Percentiles rank a stretch among this genome's conserved stretches.
phyloP scores from a whole-genome alignment of 805 yeast genomes.

The Lachancea kluyveri region DNA sequence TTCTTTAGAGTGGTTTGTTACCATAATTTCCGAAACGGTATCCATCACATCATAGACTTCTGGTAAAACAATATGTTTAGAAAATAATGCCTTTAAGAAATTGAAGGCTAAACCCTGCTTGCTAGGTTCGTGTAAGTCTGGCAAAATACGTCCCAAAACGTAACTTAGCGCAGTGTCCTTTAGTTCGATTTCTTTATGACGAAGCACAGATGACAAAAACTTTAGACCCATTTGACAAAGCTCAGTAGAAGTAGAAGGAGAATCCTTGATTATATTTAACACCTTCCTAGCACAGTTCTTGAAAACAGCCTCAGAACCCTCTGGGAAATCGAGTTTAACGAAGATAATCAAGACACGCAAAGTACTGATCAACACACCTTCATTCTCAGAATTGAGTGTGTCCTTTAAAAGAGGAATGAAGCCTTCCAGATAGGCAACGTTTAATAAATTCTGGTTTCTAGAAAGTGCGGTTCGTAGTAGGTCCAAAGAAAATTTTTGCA shows the following conservation, averaged over 20 bases:
- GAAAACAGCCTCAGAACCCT: constrained; percentile 40
- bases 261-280: constrained; percentile 59
- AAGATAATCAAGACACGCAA: constrained; percentile 56
- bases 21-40: constrained; percentile 73
- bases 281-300: constrained; percentile 55
- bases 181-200: constrained; percentile 60
- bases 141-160: constrained; percentile 62
- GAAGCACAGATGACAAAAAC: constrained; percentile 63
- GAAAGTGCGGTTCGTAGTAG: constrained; percentile 64
- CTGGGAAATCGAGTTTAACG: constrained; percentile 56
- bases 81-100: constrained; percentile 71
- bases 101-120: constrained; percentile 84
- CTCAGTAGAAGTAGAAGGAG: constrained; percentile 72
- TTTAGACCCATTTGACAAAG: constrained; percentile 74
- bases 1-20: constrained; percentile 78
- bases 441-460: constrained; percentile 53
- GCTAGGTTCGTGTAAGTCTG: constrained; percentile 86
- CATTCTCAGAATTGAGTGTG: constrained; percentile 60
- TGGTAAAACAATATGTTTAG: constrained; percentile 69
- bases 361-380: constrained; percentile 66
- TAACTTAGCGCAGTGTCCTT: constrained; percentile 70
- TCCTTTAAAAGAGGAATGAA: constrained; percentile 68
- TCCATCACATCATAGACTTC: constrained; percentile 90
- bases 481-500: constrained; percentile 75
- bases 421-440: constrained; percentile 55